Evolutionary conservation across 768 basidiomycete species (phyloP).

Genomic region (Panellus pusillus): DNA sequence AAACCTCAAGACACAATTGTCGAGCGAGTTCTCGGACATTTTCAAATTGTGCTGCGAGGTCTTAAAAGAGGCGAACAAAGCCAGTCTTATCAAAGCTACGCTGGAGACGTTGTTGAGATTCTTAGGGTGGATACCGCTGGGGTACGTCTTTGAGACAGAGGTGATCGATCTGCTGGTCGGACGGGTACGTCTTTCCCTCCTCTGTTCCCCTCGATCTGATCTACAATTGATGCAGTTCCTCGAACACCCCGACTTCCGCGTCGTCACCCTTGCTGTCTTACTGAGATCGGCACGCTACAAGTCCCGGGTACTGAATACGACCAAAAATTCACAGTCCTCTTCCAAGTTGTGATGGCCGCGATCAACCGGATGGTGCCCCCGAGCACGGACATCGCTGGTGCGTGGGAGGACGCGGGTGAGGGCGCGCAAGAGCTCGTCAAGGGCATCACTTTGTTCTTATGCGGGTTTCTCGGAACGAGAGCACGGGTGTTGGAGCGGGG

Average conservation of each 20-base stretch:
- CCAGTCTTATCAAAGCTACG: slow-evolving; percentile 89
- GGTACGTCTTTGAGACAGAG: slow-evolving; percentile 97
- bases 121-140: slow-evolving; percentile 98
- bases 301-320: slow-evolving; percentile 93
- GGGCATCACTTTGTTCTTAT: slow-evolving; percentile 93
- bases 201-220: slow-evolving; percentile 12
- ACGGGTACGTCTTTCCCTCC: slow-evolving; percentile 58
- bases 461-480: slow-evolving; percentile 92
- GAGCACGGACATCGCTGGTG: slow-evolving; percentile 89
- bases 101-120: slow-evolving; percentile 93
- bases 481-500: slow-evolving; percentile 78
- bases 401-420: slow-evolving; percentile 86
- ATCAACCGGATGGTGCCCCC: slow-evolving; percentile 96
- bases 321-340: slow-evolving; percentile 93
- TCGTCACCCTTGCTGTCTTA: slow-evolving; percentile 95
- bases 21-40: slow-evolving; percentile 93
- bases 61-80: slow-evolving; percentile 92
- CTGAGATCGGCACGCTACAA: slow-evolving; percentile 92
- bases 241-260: slow-evolving; percentile 94
- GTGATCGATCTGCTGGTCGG: slow-evolving; percentile 94
- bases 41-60: slow-evolving; percentile 98
- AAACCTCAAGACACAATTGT: slow-evolving; percentile 96
- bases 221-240: slow-evolving; percentile 64
- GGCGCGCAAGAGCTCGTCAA: slow-evolving; percentile 94
- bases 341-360: slow-evolving; percentile 97